Evolutionary conservation across 768 basidiomycete species (phyloP).

Genomic region (Lentinus brumalis): DNA sequence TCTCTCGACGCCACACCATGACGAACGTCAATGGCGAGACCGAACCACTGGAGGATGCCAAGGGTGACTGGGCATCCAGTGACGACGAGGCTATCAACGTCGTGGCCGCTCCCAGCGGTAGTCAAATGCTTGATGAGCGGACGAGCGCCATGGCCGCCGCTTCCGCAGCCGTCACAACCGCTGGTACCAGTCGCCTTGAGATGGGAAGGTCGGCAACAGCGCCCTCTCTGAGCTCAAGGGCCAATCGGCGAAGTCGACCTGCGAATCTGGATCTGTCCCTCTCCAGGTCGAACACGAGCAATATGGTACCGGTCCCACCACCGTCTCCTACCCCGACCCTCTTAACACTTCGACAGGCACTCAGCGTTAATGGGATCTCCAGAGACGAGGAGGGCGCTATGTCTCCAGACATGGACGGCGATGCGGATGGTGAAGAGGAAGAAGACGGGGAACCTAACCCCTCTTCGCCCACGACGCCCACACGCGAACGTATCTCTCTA

Average conservation of each 20-base stretch:
- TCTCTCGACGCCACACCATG: constrained; percentile 38
- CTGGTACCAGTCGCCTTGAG: constrained; percentile 25
- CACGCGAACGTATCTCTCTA: constrained; percentile 66
- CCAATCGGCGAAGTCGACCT: constrained; percentile 55
- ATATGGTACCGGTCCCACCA: constrained; percentile 35
- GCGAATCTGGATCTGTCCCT: constrained; percentile 62
- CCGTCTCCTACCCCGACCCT: constrained; percentile 67
- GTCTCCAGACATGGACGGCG: constrained; percentile 47
- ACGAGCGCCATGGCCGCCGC: constrained; percentile 60
- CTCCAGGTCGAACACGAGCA: constrained; percentile 32
- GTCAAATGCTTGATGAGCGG: constrained; percentile 80
- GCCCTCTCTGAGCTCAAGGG: constrained; percentile 29
- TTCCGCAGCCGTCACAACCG: constrained; percentile 25
- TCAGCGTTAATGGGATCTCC: constrained; percentile 48
- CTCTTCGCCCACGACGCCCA: constrained; percentile 34
- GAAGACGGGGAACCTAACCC: constrained; percentile 35
- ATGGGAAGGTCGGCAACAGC: constrained; percentile 33
- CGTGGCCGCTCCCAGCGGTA: constrained; percentile 82
- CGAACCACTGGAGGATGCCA: constrained; percentile 35
- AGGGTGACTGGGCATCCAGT: constrained; percentile 72
- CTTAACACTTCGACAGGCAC: constrained; percentile 64
- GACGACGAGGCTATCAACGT: constrained; percentile 88
- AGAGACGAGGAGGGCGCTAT: constrained; percentile 9
- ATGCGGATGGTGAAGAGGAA: constrained; percentile 49
- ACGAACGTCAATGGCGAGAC: constrained; percentile 32